phyloP scores from a whole-genome alignment of 2,329 filamentous ascomycete genomes.

The Fusarium sp. region DNA sequence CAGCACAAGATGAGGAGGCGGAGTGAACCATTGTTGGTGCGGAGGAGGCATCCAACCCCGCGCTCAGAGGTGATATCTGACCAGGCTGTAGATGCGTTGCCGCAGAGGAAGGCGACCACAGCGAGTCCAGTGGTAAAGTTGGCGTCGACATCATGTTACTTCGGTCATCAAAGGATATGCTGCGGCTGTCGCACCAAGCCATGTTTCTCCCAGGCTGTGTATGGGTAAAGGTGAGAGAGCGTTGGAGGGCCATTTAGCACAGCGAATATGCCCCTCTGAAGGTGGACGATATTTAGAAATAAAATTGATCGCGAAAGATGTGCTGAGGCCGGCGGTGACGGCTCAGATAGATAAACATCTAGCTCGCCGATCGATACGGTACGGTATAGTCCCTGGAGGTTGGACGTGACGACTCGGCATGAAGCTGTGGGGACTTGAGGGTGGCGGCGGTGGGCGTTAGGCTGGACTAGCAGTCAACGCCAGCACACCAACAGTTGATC shows the following conservation, averaged over 20 bases:
- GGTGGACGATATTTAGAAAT: constrained; percentile 7
- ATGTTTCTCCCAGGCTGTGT: constrained; percentile 54
- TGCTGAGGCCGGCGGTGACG: constrained; percentile 24
- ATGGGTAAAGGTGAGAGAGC: constrained; percentile 52
- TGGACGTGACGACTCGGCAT: constrained; percentile 36
- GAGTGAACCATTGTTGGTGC: constrained; percentile 57
- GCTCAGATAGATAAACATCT: constrained; percentile 24
- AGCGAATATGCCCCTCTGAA: constrained; percentile 12
- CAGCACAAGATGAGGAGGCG: constrained; percentile 57
- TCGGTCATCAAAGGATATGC: constrained; percentile 54
- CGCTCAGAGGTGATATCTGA: constrained; percentile 64
- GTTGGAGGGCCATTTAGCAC: constrained; percentile 58
- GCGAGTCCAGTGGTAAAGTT: constrained; percentile 46
- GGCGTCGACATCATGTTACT: constrained; percentile 44
- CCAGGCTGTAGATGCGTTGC: constrained; percentile 52
- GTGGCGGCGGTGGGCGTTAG: constrained; percentile 43
- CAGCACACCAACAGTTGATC: constrained; percentile 45
- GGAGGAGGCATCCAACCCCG: constrained; percentile 56
- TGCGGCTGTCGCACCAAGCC: constrained; percentile 57
- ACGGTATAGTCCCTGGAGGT: constrained; percentile 24
- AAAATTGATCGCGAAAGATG: constrained; percentile 15
- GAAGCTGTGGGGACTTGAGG: constrained; percentile 42
- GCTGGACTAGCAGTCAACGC: constrained; percentile 42
- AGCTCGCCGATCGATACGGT: constrained; percentile 29
- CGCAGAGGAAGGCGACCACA: constrained; percentile 43